Evolutionary conservation across 2,329 filamentous ascomycete species (phyloP).

Genomic region (Ophiocordyceps camponoti-leonardi): DNA sequence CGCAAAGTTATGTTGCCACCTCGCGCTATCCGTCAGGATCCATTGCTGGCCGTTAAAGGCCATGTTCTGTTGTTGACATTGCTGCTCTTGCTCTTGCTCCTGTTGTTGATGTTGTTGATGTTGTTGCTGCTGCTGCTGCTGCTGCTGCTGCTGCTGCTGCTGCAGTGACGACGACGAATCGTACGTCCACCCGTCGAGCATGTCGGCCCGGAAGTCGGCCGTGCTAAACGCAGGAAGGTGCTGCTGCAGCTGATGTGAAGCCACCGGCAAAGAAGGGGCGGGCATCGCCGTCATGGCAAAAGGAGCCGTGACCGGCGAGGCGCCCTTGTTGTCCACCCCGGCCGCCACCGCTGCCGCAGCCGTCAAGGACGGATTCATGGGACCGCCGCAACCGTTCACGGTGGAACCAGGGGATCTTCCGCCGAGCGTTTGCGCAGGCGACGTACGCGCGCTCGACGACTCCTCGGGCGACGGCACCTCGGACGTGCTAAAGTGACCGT

Average conservation of each 20-base stretch:
- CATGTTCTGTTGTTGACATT: conserved; percentile 5
- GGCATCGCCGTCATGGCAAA: conserved; percentile 2
- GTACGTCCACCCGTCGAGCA: conserved; percentile 10
- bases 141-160: too few species aligned
- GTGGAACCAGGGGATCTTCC: too few species aligned
- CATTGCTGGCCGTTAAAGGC: conserved; percentile 36
- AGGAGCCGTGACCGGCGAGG: background rate
- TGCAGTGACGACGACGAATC: conserved; percentile 1
- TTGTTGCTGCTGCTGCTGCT: too few species aligned
- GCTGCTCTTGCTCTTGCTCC: too few species aligned
- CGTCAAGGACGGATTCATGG: conserved; percentile 6
- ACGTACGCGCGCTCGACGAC: conserved; percentile 14
- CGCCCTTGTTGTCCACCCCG: too few species aligned
- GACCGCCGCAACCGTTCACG: too few species aligned
- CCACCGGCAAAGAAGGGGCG: conserved; percentile 1
- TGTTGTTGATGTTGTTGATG: too few species aligned
- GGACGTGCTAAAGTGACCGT: conserved; percentile 50
- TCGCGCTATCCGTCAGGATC: conserved; percentile 39
- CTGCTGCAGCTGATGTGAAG: conserved; percentile 4
- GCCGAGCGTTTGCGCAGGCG: conserved; percentile 11
- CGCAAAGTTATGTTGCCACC: conserved; percentile 41
- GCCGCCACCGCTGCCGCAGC: conserved; percentile 1
- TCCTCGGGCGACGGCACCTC: conserved; percentile 40
- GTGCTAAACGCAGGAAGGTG: conserved; percentile 8
- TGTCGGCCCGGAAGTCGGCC: conserved; percentile 7